These are phyloP conservation scores for Solanum virginianum DNA, from an alignment of 257 asterid species.

Conservation along the genomic window DNA sequence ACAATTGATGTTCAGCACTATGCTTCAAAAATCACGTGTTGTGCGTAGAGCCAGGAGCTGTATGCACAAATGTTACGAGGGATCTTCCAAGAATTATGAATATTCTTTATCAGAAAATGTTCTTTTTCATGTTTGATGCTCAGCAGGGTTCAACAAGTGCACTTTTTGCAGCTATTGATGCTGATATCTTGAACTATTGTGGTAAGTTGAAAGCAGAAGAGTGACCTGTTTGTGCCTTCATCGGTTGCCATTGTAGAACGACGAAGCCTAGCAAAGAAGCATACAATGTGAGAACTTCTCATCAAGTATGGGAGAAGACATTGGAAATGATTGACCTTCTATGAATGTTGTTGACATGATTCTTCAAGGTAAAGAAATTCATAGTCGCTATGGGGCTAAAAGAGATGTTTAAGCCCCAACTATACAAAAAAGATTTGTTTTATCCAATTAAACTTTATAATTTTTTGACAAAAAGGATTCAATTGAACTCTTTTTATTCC, in stretches of 20 bases:
- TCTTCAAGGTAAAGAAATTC: slow-evolving; percentile 6
- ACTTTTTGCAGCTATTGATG: slow-evolving; percentile 9
- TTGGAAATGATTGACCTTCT: slow-evolving; percentile 10
- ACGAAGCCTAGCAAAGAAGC: slow-evolving; percentile 4
- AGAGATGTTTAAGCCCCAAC: not conserved
- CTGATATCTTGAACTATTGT: not conserved
- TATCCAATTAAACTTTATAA: not conserved
- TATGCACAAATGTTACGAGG: slow-evolving; percentile 89
- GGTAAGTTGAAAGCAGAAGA: not conserved
- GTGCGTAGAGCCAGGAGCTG: slow-evolving; percentile 90
- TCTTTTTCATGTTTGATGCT: slow-evolving; percentile 1
- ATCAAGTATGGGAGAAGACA: slow-evolving; percentile 8
- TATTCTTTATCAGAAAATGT: not conserved
- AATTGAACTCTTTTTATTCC: not conserved
- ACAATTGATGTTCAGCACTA: slow-evolving; percentile 85
- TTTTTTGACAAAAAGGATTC: not conserved
- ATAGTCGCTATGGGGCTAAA: not conserved
- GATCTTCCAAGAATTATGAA: slow-evolving; percentile 3
- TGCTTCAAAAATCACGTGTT: slow-evolving; percentile 61
- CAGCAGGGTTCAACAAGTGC: slow-evolving; percentile 17
- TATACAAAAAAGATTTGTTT: not conserved
- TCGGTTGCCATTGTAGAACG: not conserved
- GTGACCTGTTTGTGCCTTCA: slow-evolving; percentile 3
- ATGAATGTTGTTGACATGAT: slow-evolving; percentile 1
- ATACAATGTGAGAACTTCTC: not conserved